Conservation (phyloP, 2,329 filamentous ascomycete genomes). For the Exophiala spinifera region DNA sequence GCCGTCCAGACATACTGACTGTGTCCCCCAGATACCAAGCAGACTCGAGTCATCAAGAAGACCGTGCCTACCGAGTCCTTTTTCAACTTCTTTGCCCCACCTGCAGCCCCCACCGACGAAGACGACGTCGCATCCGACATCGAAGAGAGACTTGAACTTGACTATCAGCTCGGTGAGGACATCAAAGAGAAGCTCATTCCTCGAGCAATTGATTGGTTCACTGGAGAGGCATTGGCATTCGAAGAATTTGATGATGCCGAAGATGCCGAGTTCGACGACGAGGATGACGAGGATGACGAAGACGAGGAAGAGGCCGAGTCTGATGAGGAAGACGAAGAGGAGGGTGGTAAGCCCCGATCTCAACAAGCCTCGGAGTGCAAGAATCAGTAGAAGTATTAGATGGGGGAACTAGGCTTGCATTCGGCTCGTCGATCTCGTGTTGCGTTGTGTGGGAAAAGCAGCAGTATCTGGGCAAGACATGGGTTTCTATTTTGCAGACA, state of each 20-base stretch:
- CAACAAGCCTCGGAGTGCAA: constrained; percentile 97
- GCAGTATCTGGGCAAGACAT: neutral
- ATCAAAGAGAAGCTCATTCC: constrained; percentile 99
- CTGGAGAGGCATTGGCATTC: constrained; percentile 92
- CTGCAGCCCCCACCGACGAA: constrained; percentile 75
- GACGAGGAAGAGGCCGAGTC: constrained; percentile 71
- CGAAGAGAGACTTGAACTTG: constrained; percentile 94
- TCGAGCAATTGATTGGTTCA: constrained; percentile 98
- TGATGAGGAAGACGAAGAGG: constrained; percentile 64
- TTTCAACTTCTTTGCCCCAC: constrained; percentile 98
- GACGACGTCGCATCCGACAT: constrained; percentile 78
- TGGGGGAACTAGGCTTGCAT: neutral
- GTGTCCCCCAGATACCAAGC: constrained; percentile 77
- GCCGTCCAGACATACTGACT: constrained; percentile 20
- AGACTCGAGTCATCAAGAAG: constrained; percentile 98
- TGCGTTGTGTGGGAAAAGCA: neutral
- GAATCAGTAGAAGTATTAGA: constrained; percentile 33
- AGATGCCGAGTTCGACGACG: constrained; percentile 77
- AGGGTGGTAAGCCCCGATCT: constrained; percentile 52
- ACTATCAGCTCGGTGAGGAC: constrained; percentile 98
- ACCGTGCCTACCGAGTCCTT: constrained; percentile 98
- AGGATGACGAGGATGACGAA: constrained; percentile 91
- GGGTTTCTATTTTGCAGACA: constrained; percentile 3
- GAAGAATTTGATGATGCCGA: constrained; percentile 88
- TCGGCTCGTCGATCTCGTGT: neutral